These are phyloP conservation scores for Sonneratia alba DNA, from an alignment of 345 rosid genomes.

Conservation along the genomic window DNA sequence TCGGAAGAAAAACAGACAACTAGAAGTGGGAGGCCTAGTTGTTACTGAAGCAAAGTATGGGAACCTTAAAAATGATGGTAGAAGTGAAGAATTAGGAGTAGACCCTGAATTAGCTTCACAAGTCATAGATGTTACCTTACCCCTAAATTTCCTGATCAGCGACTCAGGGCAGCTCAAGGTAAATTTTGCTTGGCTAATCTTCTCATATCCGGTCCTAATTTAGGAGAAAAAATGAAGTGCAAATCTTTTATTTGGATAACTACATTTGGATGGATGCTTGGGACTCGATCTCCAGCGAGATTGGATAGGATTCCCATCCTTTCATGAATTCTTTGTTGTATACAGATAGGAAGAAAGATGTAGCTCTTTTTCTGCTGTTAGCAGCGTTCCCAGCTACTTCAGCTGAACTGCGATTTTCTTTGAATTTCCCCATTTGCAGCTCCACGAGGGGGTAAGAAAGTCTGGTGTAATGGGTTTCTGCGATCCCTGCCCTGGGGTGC, in stretches of 20 bases:
- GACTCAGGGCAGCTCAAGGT: conserved; percentile 83
- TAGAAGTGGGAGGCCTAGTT: conserved; percentile 60
- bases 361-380: not conserved
- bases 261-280: not conserved
- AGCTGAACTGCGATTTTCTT: not conserved
- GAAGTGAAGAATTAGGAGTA: conserved; percentile 23
- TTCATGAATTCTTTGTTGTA: too few relatives aligned
- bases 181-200: conserved; percentile 8
- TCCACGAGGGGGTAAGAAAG: conserved; percentile 88
- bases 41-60: conserved; percentile 73
- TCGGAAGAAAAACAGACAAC: conserved; percentile 66
- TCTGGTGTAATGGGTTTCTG: conserved; percentile 96
- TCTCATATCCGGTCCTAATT: not conserved
- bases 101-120: conserved; percentile 35
- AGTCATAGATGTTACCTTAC: conserved; percentile 68
- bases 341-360: not conserved
- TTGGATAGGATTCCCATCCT: too few relatives aligned
- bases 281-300: not conserved
- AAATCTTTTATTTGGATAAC: not conserved
- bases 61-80: conserved; percentile 47
- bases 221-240: not conserved
- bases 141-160: conserved; percentile 79
- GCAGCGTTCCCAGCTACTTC: too few relatives aligned
- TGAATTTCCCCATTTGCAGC: conserved; percentile 25
- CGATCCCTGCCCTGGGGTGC: conserved; percentile 86